A percentile compares a stretch with the other conserved stretches of the same genome.
Evolutionary conservation across 2,329 filamentous ascomycete genomes (phyloP).

Genomic region (Xylariaceae sp.): DNA sequence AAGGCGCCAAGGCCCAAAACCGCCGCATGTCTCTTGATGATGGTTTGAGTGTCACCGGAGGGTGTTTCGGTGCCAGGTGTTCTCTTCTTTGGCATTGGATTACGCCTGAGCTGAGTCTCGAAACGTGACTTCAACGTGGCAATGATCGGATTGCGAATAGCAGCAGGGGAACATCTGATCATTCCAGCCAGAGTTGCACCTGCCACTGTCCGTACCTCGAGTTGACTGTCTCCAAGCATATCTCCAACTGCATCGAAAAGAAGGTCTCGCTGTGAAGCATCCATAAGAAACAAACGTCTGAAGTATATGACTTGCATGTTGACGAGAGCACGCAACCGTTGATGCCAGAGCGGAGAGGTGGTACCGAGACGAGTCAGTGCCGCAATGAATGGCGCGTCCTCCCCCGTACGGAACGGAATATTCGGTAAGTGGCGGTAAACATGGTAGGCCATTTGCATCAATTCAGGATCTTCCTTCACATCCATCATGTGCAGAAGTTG

Average conservation of each 20-base stretch:
- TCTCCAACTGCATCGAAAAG: constrained; percentile 90
- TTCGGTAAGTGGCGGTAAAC: constrained; percentile 96
- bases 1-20: constrained; percentile 86
- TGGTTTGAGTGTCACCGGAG: constrained; percentile 66
- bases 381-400: constrained; percentile 78
- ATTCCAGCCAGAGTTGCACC: constrained; percentile 90
- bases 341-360: constrained; percentile 84
- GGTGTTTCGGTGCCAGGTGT: constrained; percentile 62
- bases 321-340: constrained; percentile 87
- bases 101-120: constrained; percentile 68
- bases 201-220: constrained; percentile 92
- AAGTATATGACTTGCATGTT: constrained; percentile 99
- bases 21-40: constrained; percentile 80
- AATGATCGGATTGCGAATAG: constrained; percentile 74
- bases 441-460: constrained; percentile 90
- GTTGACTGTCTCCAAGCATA: constrained; percentile 87
- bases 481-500: constrained; percentile 99
- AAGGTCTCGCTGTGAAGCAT: constrained; percentile 64
- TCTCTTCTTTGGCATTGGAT: constrained; percentile 78
- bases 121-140: constrained; percentile 72
- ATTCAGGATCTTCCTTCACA: constrained; percentile 94
- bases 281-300: constrained; percentile 85
- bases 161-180: constrained; percentile 88
- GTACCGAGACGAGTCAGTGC: constrained; percentile 84
- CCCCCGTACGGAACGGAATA: constrained; percentile 81